phyloP scores from a whole-genome alignment of 768 basidiomycete genomes.

The Hericium rajendrae region DNA sequence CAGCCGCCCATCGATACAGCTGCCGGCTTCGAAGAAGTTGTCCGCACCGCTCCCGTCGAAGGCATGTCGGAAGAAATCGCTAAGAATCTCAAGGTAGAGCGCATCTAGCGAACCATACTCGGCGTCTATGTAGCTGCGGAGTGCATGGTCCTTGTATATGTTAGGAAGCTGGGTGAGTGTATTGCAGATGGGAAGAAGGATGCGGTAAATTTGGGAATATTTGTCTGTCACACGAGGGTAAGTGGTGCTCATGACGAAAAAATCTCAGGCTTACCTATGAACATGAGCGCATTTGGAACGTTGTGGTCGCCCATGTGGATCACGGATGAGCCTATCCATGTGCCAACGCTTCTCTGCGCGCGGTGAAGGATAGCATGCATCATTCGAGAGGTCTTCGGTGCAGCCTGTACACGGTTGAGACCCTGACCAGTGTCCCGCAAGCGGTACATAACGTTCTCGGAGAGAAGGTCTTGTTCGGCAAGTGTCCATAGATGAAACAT shows the following conservation, averaged over 20 bases:
- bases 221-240: conserved; percentile 39
- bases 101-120: conserved; percentile 75
- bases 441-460: conserved; percentile 64
- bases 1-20: conserved; percentile 73
- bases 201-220: conserved; percentile 87
- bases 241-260: neutral
- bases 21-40: conserved; percentile 84
- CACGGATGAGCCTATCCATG: conserved; percentile 80
- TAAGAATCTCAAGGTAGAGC: conserved; percentile 58
- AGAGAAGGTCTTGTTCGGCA: conserved; percentile 74
- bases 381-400: conserved; percentile 84
- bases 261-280: conserved; percentile 44
- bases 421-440: conserved; percentile 85
- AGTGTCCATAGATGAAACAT: conserved; percentile 86
- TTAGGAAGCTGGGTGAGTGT: conserved; percentile 62
- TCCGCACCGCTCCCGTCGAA: conserved; percentile 90
- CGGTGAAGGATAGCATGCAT: conserved; percentile 83
- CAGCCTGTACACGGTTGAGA: conserved; percentile 79
- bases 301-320: conserved; percentile 88
- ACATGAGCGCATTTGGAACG: conserved; percentile 77
- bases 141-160: conserved; percentile 57
- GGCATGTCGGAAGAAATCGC: conserved; percentile 81
- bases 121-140: conserved; percentile 67
- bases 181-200: conserved; percentile 80
- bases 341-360: conserved; percentile 71